Percentiles rank a stretch among this genome's conserved stretches.
phyloP scores from a whole-genome alignment of 1,139 yeast species.

The Spathaspora sp. region DNA sequence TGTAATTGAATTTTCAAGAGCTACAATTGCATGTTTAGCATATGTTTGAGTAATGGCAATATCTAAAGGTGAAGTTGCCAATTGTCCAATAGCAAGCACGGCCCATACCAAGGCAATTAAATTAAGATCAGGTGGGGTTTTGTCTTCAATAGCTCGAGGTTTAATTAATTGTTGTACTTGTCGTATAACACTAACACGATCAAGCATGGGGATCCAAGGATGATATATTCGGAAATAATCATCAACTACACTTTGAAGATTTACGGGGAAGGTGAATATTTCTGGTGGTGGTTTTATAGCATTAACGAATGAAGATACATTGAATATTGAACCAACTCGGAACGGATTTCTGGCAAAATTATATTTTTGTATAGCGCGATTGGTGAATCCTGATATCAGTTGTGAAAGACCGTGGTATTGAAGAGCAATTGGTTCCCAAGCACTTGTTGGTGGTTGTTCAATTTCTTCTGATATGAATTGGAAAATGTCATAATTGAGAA shows the following conservation, averaged over 20 bases:
- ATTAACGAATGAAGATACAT: conserved; percentile 20
- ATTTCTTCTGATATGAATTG: conserved; percentile 20
- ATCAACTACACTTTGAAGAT: conserved; percentile 17
- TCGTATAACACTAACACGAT: conserved; percentile 17
- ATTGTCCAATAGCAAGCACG: conserved; percentile 19
- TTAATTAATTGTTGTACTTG: conserved; percentile 13
- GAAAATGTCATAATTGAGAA: conserved; percentile 19
- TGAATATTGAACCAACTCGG: conserved; percentile 25
- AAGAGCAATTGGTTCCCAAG: conserved; percentile 23
- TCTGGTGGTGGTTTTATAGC: conserved; percentile 16
- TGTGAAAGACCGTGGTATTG: conserved; percentile 25
- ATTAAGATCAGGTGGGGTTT: conserved; percentile 18
- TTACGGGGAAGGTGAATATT: conserved; percentile 20
- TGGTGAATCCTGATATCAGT: conserved; percentile 23
- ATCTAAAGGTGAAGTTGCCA: conserved; percentile 10
- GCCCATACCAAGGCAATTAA: conserved; percentile 24
- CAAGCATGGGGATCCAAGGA: conserved; percentile 24
- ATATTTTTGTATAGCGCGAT: conserved; percentile 15
- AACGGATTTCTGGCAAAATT: conserved; percentile 19
- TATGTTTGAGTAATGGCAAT: conserved; percentile 12
- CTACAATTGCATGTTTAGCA: conserved; percentile 23
- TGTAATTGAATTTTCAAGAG: conserved; percentile 22
- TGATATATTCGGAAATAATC: conserved; percentile 20
- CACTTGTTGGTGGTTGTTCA: conserved; percentile 10
- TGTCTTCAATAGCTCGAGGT: background rate